Evolutionary conservation across 2,329 filamentous ascomycete species (phyloP), one percentile per base, ranked within the genome.

Genomic region (Fusarium veterinarium): DNA sequence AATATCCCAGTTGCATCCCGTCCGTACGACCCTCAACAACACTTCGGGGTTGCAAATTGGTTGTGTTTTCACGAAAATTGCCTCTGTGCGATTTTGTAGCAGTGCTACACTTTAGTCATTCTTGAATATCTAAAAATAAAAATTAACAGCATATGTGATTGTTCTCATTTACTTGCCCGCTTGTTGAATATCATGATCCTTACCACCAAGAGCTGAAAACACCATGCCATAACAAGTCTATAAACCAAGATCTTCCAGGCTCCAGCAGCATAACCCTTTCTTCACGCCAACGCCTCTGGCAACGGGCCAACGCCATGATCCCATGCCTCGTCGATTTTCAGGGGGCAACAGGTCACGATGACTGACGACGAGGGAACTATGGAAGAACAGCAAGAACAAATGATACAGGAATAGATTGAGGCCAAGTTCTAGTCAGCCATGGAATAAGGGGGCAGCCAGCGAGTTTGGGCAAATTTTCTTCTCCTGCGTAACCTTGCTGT

Each of bases 201-300:
- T 76, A 62, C 64, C 67, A 45, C 53, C 55, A 56, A 69, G 64
- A 58, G 56, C 55, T 61, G 49, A 63, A 64, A 72, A 60, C 57
- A 74, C 70, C 71, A 76, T 73, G 53, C 59, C 71, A 60, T 75
- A 64, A 72, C 73, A 75, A 69, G 66, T 77, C 75, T 77, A 77
- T 77, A 58, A 66, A 64, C 59, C 65, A 60, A 66, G 38, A 58
- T 60, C 55, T 61, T 60, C 69, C 62, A 64, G 46, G 61, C 66
- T 72, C 45, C 60, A 67, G 51, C 61, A 65, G 52, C 55, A 67
- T 70, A 69, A 48, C 61, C 56, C 67, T 60, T 68, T 60, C 53
- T 73, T 63, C 75, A 48, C 71, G 61, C 69, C 62, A 71, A 77
- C 65, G 64, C 75, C 68, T 74, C 48, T 55, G 55, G 57, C 46